Percentiles rank a stretch among this genome's conserved stretches.
These are phyloP conservation scores for Gossypium turneri DNA, from an alignment of 345 rosid species.

Conservation along the genomic window DNA sequence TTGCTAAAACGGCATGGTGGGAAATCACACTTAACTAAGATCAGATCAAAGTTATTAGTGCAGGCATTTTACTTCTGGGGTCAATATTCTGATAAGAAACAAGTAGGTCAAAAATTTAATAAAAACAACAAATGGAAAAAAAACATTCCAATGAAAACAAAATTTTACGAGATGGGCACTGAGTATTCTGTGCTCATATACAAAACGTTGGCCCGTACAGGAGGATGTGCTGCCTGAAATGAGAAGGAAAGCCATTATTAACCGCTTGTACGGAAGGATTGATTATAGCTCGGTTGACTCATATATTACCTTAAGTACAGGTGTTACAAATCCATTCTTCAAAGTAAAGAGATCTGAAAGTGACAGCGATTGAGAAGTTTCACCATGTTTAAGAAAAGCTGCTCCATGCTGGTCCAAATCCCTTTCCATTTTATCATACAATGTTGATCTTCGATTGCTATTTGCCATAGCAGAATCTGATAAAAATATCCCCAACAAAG, in stretches of 20 bases:
- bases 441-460: conserved; percentile 44
- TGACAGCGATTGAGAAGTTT: conserved; percentile 82
- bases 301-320: conserved; percentile 59
- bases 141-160: conserved; percentile 16
- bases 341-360: conserved; percentile 75
- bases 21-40: not conserved
- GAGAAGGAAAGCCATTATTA: conserved; percentile 14
- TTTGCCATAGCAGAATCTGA: conserved; percentile 42
- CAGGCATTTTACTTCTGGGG: not conserved
- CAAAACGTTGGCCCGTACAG: conserved; percentile 85
- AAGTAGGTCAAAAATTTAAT: not conserved
- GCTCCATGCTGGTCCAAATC: conserved; percentile 77
- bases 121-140: not conserved
- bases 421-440: conserved; percentile 77
- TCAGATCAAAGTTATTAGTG: not conserved
- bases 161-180: conserved; percentile 59
- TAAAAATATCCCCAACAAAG: conserved; percentile 7
- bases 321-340: conserved; percentile 57
- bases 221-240: conserved; percentile 71
- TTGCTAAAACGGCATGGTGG: not conserved
- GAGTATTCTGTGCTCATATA: conserved; percentile 70
- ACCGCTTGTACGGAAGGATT: not conserved
- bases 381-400: conserved; percentile 67
- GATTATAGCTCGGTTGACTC: not conserved
- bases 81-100: not conserved